A percentile compares a stretch with the other conserved stretches of the same genome.
Conservation (phyloP, 2,329 filamentous ascomycete genomes). For the Dendrostoma leiphaemia region DNA sequence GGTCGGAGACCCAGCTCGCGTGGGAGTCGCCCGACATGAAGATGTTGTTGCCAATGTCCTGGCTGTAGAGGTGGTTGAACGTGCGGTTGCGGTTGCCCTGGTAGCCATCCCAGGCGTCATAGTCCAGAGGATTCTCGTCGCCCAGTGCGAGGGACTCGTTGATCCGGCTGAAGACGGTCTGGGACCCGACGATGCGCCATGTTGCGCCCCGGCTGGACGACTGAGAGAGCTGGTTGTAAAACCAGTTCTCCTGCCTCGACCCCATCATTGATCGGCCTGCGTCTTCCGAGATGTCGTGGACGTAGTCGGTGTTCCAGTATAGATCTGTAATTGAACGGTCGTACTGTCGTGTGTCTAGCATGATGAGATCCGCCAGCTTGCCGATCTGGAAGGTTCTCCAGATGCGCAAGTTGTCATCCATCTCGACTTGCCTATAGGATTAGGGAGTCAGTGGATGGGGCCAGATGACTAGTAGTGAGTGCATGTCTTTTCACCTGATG, state of each 20-base stretch:
- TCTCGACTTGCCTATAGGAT: slow-evolving; percentile 61
- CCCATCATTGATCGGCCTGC: slow-evolving; percentile 70
- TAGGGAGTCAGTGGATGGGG: too few species aligned
- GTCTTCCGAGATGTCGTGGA: slow-evolving; percentile 63
- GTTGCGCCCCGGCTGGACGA: slow-evolving; percentile 63
- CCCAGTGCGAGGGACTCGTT: slow-evolving; percentile 31
- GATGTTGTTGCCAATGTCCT: slow-evolving; percentile 70
- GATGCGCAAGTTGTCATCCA: slow-evolving; percentile 68
- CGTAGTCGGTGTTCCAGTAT: slow-evolving; percentile 61
- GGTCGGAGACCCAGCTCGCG: slow-evolving; percentile 58
- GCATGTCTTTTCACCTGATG: slow-evolving; percentile 47
- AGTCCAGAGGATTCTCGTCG: slow-evolving; percentile 42
- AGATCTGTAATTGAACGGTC: slow-evolving; percentile 61
- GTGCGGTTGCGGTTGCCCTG: slow-evolving; percentile 70
- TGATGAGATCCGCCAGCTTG: slow-evolving; percentile 63
- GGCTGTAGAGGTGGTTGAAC: slow-evolving; percentile 61
- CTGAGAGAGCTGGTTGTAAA: slow-evolving; percentile 57
- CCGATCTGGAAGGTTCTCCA: slow-evolving; percentile 68
- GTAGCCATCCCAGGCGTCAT: slow-evolving; percentile 53
- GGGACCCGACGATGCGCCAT: slow-evolving; percentile 71
- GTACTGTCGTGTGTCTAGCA: slow-evolving; percentile 69
- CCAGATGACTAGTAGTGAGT: too few species aligned
- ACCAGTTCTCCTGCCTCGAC: slow-evolving; percentile 70
- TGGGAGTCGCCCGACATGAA: slow-evolving; percentile 72
- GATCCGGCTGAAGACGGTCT: slow-evolving; percentile 59